A percentile compares a stretch with the other conserved stretches of the same genome.
These are phyloP conservation scores for Noccaea bulbosa DNA, from an alignment of 345 rosid genomes.

Conservation along the genomic window DNA sequence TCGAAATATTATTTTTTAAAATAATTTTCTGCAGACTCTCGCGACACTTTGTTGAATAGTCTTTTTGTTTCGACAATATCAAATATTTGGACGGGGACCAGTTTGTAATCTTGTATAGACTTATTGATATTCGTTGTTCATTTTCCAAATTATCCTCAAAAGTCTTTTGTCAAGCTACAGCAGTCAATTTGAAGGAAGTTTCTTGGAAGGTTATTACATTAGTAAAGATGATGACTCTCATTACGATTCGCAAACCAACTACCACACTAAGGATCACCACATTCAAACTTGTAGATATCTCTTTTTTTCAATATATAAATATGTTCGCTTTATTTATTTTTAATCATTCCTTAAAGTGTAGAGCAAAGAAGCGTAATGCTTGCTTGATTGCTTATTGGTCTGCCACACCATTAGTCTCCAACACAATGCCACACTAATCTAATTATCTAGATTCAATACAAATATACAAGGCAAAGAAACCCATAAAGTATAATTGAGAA, in stretches of 20 bases:
- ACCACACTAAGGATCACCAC: slow-evolving; percentile 18
- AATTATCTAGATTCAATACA: too few relatives aligned
- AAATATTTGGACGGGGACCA: background rate
- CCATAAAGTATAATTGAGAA: background rate
- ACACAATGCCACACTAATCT: too few relatives aligned
- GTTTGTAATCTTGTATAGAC: background rate
- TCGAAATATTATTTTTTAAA: too few relatives aligned
- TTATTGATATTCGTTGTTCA: background rate
- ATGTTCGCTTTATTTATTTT: too few relatives aligned
- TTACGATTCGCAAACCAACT: slow-evolving; percentile 15
- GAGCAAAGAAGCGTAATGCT: too few relatives aligned
- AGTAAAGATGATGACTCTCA: slow-evolving; percentile 5
- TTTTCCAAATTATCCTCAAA: background rate
- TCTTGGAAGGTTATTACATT: slow-evolving; percentile 28
- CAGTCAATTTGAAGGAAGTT: slow-evolving; percentile 33
- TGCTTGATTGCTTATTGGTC: too few relatives aligned
- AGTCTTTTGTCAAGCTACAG: slow-evolving; percentile 13
- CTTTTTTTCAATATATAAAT: background rate
- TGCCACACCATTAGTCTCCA: too few relatives aligned
- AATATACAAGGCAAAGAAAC: background rate
- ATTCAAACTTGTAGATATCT: slow-evolving; percentile 14
- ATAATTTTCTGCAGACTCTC: background rate
- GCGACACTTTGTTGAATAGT: background rate
- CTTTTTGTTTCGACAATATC: background rate
- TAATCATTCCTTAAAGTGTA: too few relatives aligned